A percentile compares a stretch with the other conserved stretches of the same genome.
Conservation (phyloP, 2,329 filamentous ascomycete genomes). For the Hymenoscyphus salicellus region DNA sequence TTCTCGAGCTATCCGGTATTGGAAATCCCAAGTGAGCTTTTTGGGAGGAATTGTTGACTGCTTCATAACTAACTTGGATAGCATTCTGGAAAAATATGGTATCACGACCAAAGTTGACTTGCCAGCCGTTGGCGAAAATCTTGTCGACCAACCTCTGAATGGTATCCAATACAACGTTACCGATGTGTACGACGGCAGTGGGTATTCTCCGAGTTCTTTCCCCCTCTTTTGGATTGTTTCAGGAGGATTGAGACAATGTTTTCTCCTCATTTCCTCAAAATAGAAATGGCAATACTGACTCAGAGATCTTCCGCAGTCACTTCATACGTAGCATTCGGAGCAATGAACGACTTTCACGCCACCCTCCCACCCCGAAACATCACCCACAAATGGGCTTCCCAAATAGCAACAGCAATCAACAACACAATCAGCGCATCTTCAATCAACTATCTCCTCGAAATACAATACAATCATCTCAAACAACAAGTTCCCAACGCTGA, state of each 20-base stretch:
- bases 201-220: no score
- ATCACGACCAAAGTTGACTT: conserved; percentile 18
- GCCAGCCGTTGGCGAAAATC: conserved; percentile 29
- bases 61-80: not conserved
- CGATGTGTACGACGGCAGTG: conserved; percentile 24
- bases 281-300: no score
- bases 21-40: conserved; percentile 24
- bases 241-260: no score
- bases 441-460: conserved; percentile 42
- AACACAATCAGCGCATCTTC: conserved; percentile 31
- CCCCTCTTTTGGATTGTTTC: no score
- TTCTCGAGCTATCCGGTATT: conserved; percentile 39
- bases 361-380: conserved; percentile 6
- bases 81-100: conserved; percentile 17
- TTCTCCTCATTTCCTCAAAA: no score
- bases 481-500: conserved; percentile 46
- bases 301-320: not conserved
- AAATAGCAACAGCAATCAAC: conserved; percentile 26
- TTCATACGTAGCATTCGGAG: conserved; percentile 17
- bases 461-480: conserved; percentile 50
- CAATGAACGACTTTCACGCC: conserved; percentile 23
- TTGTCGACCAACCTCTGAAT: conserved; percentile 30
- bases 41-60: not conserved
- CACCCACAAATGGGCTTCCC: conserved; percentile 1
- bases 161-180: conserved; percentile 18